phyloP scores from a whole-genome alignment of 176 grass and related monocot species.

The Phragmites australis region DNA sequence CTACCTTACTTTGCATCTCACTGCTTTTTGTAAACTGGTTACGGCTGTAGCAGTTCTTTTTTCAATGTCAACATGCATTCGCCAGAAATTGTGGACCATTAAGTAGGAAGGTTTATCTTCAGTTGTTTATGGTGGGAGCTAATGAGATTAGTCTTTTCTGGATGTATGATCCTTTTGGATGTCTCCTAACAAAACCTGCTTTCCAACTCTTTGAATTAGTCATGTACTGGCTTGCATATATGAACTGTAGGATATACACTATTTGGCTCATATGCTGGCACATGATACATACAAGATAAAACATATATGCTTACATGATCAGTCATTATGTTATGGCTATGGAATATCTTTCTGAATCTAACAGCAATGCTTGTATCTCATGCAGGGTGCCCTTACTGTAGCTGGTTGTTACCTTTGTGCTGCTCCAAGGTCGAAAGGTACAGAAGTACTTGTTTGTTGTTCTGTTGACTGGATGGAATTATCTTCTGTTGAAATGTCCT shows the following conservation, averaged over 20 bases:
- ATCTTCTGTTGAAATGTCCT: constrained; percentile 46
- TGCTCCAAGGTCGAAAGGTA: constrained; percentile 84
- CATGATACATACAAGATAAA: not conserved
- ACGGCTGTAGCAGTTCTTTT: not conserved
- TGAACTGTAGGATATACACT: not conserved
- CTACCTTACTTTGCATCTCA: not conserved
- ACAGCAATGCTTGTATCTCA: constrained; percentile 29
- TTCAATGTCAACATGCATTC: not conserved
- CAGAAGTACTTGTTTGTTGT: constrained; percentile 81
- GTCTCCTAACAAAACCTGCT: not conserved
- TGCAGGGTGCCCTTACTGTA: constrained; percentile 75
- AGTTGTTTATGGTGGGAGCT: not conserved
- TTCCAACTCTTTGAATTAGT: not conserved
- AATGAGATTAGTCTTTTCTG: not conserved
- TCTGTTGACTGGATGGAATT: constrained; percentile 56
- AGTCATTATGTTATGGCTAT: not conserved
- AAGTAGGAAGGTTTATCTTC: not conserved
- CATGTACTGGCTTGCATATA: not conserved
- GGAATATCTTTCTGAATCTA: not conserved
- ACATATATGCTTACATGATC: constrained; percentile 20
- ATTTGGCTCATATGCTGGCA: constrained; percentile 20
- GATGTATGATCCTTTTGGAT: too few relatives aligned
- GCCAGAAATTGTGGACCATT: not conserved
- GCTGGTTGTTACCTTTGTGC: constrained; percentile 85
- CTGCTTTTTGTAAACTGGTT: not conserved